These are phyloP conservation scores for Acacia pycnantha DNA, from an alignment of 331 rosid species.

Conservation along the genomic window DNA sequence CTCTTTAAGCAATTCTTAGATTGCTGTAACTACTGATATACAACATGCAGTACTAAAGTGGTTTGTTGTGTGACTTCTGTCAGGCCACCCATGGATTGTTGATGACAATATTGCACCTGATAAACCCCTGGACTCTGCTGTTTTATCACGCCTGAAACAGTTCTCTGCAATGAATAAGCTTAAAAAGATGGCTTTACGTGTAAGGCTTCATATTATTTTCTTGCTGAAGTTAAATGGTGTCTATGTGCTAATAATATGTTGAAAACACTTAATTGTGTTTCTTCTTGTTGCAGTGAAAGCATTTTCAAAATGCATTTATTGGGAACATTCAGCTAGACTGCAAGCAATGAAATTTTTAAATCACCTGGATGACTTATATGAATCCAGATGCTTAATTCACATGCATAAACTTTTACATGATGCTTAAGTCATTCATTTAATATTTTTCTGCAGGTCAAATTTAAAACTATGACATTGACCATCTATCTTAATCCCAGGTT, in stretches of 20 bases:
- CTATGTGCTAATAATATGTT: background rate
- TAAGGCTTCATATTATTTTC: constrained; percentile 33
- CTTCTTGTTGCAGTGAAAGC: constrained; percentile 11
- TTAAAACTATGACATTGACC: background rate
- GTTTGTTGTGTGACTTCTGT: constrained; percentile 36
- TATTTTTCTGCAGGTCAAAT: constrained; percentile 6
- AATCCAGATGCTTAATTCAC: background rate
- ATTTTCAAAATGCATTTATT: constrained; percentile 4
- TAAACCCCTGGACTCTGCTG: constrained; percentile 65
- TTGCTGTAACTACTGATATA: background rate
- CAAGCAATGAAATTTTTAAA: background rate
- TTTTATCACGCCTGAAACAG: constrained; percentile 53
- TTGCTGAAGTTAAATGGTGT: constrained; percentile 4
- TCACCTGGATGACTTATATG: constrained; percentile 9
- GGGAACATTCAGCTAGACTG: constrained; percentile 17
- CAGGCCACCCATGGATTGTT: constrained; percentile 65
- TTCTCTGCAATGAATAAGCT: constrained; percentile 69
- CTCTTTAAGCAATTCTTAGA: background rate
- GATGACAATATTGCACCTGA: constrained; percentile 58
- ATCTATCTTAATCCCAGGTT: constrained; percentile 40
- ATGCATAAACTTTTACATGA: background rate
- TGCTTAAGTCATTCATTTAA: constrained; percentile 17
- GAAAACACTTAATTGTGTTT: background rate
- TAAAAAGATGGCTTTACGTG: constrained; percentile 64
- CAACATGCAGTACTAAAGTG: constrained; percentile 10